Conservation (phyloP, 495 filamentous ascomycete genomes). For the Penicillium angulare region DNA sequence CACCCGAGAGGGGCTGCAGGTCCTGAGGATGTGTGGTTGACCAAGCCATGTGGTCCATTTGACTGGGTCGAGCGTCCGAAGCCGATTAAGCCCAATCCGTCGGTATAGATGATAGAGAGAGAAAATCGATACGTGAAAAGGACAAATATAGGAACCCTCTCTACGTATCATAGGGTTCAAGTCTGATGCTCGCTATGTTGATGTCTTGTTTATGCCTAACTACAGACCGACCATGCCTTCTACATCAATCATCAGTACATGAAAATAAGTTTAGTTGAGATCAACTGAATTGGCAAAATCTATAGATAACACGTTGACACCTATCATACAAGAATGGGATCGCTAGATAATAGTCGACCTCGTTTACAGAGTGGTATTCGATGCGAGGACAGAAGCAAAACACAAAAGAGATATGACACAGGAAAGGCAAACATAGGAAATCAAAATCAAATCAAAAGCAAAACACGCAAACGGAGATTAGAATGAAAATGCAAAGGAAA, state of each 20-base stretch:
- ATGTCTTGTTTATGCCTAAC: neutral
- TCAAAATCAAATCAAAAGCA: constrained; percentile 1
- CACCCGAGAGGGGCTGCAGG: constrained; percentile 7
- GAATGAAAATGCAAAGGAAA: constrained; percentile 3
- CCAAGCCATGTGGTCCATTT: constrained; percentile 12
- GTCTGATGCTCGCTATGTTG: no score
- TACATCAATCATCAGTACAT: no score
- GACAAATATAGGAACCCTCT: neutral
- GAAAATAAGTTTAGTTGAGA: no score
- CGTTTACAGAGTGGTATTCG: constrained; percentile 20
- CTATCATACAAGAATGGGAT: constrained; percentile 13
- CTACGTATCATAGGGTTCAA: no score
- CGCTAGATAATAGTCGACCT: constrained; percentile 6
- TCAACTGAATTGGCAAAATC: neutral
- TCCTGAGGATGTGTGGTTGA: constrained; percentile 16
- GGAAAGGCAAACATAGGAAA: neutral
- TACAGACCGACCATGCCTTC: no score
- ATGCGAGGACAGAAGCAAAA: constrained; percentile 7
- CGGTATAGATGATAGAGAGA: neutral
- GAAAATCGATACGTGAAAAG: neutral
- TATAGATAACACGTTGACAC: no score
- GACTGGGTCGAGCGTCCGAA: constrained; percentile 16
- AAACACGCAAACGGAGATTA: constrained; percentile 5
- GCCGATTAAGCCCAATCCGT: constrained; percentile 6
- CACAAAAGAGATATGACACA: constrained; percentile 7